phyloP scores from a whole-genome alignment of 495 filamentous ascomycete species.

The Lophiostoma macrostomum region DNA sequence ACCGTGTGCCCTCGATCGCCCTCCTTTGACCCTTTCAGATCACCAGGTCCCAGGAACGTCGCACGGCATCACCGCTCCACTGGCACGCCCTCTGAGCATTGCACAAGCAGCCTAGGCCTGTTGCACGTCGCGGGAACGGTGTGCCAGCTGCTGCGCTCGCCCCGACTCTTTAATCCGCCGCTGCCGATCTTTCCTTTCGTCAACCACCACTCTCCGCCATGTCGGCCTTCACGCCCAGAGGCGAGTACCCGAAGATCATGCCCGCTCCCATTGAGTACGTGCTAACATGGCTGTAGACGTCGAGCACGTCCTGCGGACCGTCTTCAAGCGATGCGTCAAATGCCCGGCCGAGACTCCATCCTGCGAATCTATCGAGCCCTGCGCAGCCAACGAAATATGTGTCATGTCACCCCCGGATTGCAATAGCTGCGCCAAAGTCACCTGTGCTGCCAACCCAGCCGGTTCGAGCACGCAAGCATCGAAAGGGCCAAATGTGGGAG shows the following conservation, averaged over 20 bases:
- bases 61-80: constrained; percentile 19
- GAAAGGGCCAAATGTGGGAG: constrained; percentile 63
- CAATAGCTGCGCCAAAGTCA: constrained; percentile 55
- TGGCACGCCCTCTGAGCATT: neutral
- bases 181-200: constrained; percentile 2
- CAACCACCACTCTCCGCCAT: constrained; percentile 13
- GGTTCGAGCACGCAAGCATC: constrained; percentile 19
- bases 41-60: constrained; percentile 4
- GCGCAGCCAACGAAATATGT: constrained; percentile 48
- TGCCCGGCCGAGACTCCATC: constrained; percentile 32
- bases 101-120: constrained; percentile 2
- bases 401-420: constrained; percentile 56
- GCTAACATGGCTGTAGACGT: constrained; percentile 32
- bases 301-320: constrained; percentile 32
- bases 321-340: constrained; percentile 43
- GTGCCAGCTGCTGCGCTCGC: constrained; percentile 1
- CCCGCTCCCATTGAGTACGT: neutral
- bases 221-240: constrained; percentile 18
- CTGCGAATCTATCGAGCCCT: constrained; percentile 31
- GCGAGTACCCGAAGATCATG: constrained; percentile 7
- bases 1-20: constrained; percentile 6
- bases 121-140: constrained; percentile 17
- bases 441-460: constrained; percentile 46
- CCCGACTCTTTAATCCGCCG: constrained; percentile 1
- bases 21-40: constrained; percentile 19